phyloP scores from a whole-genome alignment of 148 eudicot genomes.

The Vaccinium vitisidaea region DNA sequence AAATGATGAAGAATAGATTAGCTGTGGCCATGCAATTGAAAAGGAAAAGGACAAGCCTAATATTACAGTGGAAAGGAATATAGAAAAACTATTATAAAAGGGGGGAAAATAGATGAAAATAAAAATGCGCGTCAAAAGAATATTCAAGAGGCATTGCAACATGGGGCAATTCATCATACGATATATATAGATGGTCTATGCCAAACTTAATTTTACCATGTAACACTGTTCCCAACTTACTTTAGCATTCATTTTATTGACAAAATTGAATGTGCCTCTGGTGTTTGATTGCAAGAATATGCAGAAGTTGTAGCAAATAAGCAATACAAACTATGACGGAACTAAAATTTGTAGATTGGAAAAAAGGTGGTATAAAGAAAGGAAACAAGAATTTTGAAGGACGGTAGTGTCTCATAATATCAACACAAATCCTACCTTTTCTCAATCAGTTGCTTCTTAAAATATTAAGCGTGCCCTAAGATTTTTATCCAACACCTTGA shows the following conservation, averaged over 20 bases:
- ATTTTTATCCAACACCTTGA: neutral
- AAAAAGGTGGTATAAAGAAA: neutral
- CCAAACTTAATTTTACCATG: neutral
- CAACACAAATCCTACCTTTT: neutral
- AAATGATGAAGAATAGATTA: too few species aligned
- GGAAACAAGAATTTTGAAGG: neutral
- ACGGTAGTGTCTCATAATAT: neutral
- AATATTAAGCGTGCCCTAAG: neutral
- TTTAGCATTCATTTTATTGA: neutral
- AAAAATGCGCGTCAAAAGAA: neutral
- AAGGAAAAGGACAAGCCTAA: neutral
- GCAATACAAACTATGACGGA: neutral
- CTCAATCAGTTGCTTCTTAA: slow-evolving; percentile 1
- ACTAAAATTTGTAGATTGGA: neutral
- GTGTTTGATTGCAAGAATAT: neutral
- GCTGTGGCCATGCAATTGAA: neutral
- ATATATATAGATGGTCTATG: neutral
- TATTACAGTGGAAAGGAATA: neutral
- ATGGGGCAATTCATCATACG: neutral
- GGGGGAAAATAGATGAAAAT: neutral
- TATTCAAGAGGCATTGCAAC: neutral
- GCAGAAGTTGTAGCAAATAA: neutral
- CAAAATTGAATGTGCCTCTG: neutral
- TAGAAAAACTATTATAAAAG: neutral
- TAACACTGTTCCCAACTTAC: neutral